Evolutionary conservation across 2,329 filamentous ascomycete genomes (phyloP), one percentile per base, ranked within the genome.

Genomic region (Ploettnerulaceae sp.): DNA sequence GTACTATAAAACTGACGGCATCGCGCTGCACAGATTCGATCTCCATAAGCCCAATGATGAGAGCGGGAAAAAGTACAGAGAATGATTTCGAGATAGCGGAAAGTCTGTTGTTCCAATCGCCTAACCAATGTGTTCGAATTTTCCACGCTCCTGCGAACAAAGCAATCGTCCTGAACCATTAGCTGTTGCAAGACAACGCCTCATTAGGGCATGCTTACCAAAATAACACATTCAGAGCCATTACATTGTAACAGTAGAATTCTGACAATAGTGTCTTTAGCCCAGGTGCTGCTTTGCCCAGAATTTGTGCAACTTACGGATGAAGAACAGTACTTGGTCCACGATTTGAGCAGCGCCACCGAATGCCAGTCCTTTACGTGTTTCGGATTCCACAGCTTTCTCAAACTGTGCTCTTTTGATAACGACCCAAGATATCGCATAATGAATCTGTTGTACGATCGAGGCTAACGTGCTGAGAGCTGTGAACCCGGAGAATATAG

Each of bases 211-310:
- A 25, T 15, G 49, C 60, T 40, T 59, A 71, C 71, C 73, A 76
- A 45, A 70, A 73, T 5, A 74, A 59, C 5, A 70, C 63, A 25
- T 73, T 62, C 22, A 73, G 58, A 7, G 69, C 62, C 56, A 74
- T 70, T n/a, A 71, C 69, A 58, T 72, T 74, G 54, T 75, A 75
- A 22, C 65, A 66, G 48, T 74, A 74, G 39, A 69, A 74, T 55
- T 75, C 72, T 75, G 38, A 1, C 4, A 12, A 7, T 33, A 50
- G 8, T 17, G n/a, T 59, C 33, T 12, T 26, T 32, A 8, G 26
- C 20, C 12, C 12, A 18, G 18, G 33, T 33, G 26, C 21, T 7
- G 12, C 29, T 25, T n/a, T 17, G 3, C 6, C 24, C 28, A 22
- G 3, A 9, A 20, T 20, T 15, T 3, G 12, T 62, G 8, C 17